These are phyloP conservation scores for Corniculantispora saksenae DNA, from an alignment of 2,329 filamentous ascomycete species.

Conservation along the genomic window DNA sequence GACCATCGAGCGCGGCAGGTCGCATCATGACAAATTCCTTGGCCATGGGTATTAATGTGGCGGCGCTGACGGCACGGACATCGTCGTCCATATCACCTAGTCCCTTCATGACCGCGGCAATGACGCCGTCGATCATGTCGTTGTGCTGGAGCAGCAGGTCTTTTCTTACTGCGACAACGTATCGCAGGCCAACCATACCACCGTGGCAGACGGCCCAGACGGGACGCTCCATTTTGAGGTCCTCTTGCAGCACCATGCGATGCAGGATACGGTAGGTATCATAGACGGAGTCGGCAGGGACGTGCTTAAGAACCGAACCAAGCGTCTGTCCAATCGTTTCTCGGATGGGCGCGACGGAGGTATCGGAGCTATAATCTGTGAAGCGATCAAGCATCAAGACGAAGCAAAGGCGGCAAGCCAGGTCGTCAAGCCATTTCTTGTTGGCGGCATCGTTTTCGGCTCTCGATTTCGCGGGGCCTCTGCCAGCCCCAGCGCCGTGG, in stretches of 20 bases:
- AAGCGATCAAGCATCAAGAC: slow-evolving; percentile 98
- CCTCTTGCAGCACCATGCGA: slow-evolving; percentile 87
- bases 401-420: slow-evolving; percentile 91
- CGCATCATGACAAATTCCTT: slow-evolving; percentile 90
- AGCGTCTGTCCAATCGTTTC: slow-evolving; percentile 94
- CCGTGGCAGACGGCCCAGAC: slow-evolving; percentile 96
- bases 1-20: slow-evolving; percentile 71
- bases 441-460: slow-evolving; percentile 79
- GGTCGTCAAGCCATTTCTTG: slow-evolving; percentile 84
- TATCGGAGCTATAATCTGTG: slow-evolving; percentile 96
- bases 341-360: slow-evolving; percentile 90
- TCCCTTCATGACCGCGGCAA: slow-evolving; percentile 91
- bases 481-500: slow-evolving; percentile 87
- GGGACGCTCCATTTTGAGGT: slow-evolving; percentile 70
- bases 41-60: slow-evolving; percentile 94
- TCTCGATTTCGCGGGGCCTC: slow-evolving; percentile 67
- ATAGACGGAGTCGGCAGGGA: slow-evolving; percentile 77
- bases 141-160: slow-evolving; percentile 83
- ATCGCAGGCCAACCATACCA: slow-evolving; percentile 94
- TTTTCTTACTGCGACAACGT: slow-evolving; percentile 91
- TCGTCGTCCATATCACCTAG: slow-evolving; percentile 90
- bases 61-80: slow-evolving; percentile 93
- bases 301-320: slow-evolving; percentile 82
- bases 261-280: slow-evolving; percentile 83
- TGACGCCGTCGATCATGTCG: slow-evolving; percentile 87